These are phyloP conservation scores for Penicillium hesseltinei DNA, from an alignment of 2,329 filamentous ascomycete species.

Conservation along the genomic window DNA sequence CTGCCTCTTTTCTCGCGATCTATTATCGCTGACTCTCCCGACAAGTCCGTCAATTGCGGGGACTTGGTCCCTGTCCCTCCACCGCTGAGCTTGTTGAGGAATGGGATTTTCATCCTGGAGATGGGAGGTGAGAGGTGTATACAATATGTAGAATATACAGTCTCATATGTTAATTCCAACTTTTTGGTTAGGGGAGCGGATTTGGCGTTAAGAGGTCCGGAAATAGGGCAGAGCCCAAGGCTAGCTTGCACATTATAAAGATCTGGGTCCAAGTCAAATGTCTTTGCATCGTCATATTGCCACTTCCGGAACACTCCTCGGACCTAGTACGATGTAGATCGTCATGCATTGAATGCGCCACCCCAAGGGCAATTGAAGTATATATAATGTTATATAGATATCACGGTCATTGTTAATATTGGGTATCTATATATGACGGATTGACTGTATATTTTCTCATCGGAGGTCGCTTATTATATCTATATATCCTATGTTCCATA, in stretches of 20 bases:
- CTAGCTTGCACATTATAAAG: not conserved
- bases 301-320: conserved; percentile 3
- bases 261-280: not conserved
- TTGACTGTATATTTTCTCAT: not conserved
- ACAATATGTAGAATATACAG: not conserved
- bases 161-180: not conserved
- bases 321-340: not conserved
- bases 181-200: not conserved
- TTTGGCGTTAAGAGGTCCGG: not conserved
- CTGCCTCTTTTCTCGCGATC: conserved; percentile 19
- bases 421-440: not conserved
- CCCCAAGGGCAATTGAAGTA: not conserved
- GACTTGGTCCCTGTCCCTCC: not conserved
- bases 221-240: not conserved
- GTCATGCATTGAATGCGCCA: conserved; percentile 9
- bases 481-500: not conserved
- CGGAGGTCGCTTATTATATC: not conserved
- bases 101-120: conserved; percentile 15
- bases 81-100: conserved; percentile 7
- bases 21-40: not conserved
- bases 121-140: not conserved
- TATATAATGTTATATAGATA: not conserved
- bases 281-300: conserved; percentile 12
- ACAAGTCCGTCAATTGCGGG: conserved; percentile 14
- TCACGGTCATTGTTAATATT: not conserved